Base-by-base conservation (phyloP, 2,329 filamentous ascomycete species). In the Clonostachys rosea region DNA sequence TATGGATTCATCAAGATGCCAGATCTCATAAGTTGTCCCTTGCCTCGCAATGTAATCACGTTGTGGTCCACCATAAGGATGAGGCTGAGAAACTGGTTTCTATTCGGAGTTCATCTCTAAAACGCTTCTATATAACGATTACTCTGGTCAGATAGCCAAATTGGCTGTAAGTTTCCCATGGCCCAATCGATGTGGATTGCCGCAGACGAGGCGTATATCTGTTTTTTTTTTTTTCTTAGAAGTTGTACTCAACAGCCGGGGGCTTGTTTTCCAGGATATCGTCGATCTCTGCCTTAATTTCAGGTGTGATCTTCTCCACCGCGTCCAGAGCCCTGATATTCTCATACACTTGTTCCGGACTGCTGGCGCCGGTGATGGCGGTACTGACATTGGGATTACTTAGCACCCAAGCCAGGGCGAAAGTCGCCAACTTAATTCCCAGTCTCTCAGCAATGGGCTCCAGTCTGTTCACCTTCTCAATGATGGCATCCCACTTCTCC, bases 391-490 rank as follows among this genome's bases (percentile, higher is more conserved):
- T 76, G 53, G 74, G 73, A 59, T 85, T 16, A 16, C 16, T 16
- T 16, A 16, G 16, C 16, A 16, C 16, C 16, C 16, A 16, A 16
- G 16, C 16, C 16, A 16, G 16, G 16, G 16, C 16, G 2, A 16
- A 16, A 16, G 16, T 18, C 18, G 42, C 42, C 14, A 73, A 64
- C 61, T 78, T 81, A 50, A 84, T 71, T 12, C 76, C 82, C 39
- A 90, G 68, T 55, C 73, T 75, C 47, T 87, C 75, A 3, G 87
- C 86, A 52, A 91, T 75, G 44, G 79, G 71, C 71, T 79, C 67
- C 51, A 83, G 66, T 57, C 75, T 72, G 55, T 75, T 78, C 45
- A 87, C 79, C 62, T 78, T 78, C 52, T 79, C 70, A 50, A 89
- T 70, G 44, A 79, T 62, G 45, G 64, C 67, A 44, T 79, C 70